Evolutionary conservation across 2,329 filamentous ascomycete species (phyloP), one percentile per base, ranked within the genome.

Genomic region (Botryotinia calthae): DNA sequence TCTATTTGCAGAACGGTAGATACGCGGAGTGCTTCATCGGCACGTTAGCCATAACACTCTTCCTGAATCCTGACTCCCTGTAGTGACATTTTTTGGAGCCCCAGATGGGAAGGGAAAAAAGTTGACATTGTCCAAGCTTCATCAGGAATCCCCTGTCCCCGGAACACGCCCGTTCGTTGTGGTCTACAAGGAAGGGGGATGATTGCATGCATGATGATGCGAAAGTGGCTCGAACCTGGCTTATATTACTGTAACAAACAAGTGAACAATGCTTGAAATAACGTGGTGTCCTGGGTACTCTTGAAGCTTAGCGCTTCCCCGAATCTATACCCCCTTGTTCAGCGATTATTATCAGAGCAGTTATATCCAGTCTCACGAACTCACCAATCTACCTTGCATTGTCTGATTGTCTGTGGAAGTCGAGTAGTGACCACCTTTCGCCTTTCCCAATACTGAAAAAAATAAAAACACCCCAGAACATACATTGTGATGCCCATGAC

Each of bases 171-270:
- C 64, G 46, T 66, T 66, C 22, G 64, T 58, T 46, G 62, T 67
- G 51, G 48, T 71, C 62, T 54, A 46, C 34, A 37, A 59, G 46
- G 34, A 28, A 62, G 44, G 63, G 48, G 74, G 40, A 67, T 46
- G 42, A 72, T 72, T 65, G 48, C 64, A 78, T 72, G 76, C 76
- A 78, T 78, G 73, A 78, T 74, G 74, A 75, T 76, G 74, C 72
- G 73, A 73, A 74, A 75, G 70, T 74, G 70, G 71, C 71, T 68
- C 48, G 69, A 74, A 72, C 75, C 73, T 74, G 56, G 71, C 66
- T 20, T 51, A 74, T 73, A 74, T 68, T 63, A 44, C 42, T 51
- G 54, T 44, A 68, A 44, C 44, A 73, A 73, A 71, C 48, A 73
- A 61, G 54, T 51, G 61, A 72, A 71, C 58, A 58, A 75, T 73